These are phyloP conservation scores for Parasitella parasitica DNA, from an alignment of 371 early-diverging fungal species.

Conservation along the genomic window DNA sequence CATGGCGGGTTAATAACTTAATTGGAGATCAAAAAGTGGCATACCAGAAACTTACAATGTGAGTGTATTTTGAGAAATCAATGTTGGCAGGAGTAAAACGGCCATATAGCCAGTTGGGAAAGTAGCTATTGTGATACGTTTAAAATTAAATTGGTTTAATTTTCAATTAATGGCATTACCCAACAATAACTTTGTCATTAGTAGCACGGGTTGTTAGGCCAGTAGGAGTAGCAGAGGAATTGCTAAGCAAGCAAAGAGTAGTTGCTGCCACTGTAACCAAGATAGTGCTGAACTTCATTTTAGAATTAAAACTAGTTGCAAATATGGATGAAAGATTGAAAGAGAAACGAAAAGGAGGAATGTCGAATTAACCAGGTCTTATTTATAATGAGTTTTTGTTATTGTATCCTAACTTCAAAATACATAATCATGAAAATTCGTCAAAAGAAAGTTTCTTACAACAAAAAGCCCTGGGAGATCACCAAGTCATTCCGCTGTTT, in stretches of 20 bases:
- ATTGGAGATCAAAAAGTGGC: not conserved
- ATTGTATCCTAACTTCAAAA: not conserved
- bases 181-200: slow-evolving; percentile 21
- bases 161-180: slow-evolving; percentile 2
- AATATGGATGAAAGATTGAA: not conserved
- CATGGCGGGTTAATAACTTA: too few relatives aligned
- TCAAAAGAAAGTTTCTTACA: not conserved
- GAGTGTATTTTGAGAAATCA: slow-evolving; percentile 55
- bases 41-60: slow-evolving; percentile 40
- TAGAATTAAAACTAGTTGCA: not conserved
- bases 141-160: not conserved
- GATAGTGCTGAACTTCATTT: slow-evolving; percentile 17
- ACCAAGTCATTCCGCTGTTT: too few relatives aligned
- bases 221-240: slow-evolving; percentile 8
- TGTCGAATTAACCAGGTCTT: not conserved
- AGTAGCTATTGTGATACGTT: slow-evolving; percentile 19
- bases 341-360: not conserved
- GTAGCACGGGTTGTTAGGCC: slow-evolving; percentile 11
- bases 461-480: not conserved
- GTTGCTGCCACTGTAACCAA: slow-evolving; percentile 6
- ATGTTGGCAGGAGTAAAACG: slow-evolving; percentile 35
- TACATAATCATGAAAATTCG: not conserved
- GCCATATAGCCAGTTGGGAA: slow-evolving; percentile 39
- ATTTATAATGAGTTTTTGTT: not conserved
- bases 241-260: slow-evolving; percentile 12